Evolutionary conservation across 495 filamentous ascomycete species (phyloP).

Genomic region (Xeromyces bisporus): DNA sequence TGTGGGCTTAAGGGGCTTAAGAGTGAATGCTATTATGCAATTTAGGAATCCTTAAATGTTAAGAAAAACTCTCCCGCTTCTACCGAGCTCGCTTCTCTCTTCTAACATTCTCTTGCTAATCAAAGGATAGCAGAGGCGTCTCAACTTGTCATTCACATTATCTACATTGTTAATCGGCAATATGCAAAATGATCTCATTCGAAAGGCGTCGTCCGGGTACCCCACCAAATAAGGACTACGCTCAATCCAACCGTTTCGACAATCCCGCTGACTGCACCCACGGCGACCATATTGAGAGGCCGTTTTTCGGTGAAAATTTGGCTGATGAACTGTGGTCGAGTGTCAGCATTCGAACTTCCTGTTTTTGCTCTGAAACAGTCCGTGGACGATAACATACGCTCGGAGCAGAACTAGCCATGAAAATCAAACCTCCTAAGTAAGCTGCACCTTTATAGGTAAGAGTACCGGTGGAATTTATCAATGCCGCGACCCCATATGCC

Average conservation of each 20-base stretch:
- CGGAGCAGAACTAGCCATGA: constrained; percentile 78
- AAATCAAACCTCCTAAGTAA: constrained; percentile 80
- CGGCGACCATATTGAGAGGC: constrained; percentile 72
- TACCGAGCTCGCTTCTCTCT: too few relatives aligned
- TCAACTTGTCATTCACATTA: not conserved
- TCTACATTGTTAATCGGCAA: not conserved
- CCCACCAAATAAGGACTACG: constrained; percentile 93
- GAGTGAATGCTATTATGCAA: too few relatives aligned
- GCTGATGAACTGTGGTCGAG: constrained; percentile 52
- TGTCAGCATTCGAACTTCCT: not conserved
- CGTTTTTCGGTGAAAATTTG: constrained; percentile 84
- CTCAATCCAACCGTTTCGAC: constrained; percentile 88
- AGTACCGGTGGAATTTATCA: constrained; percentile 90
- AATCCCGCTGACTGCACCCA: constrained; percentile 63
- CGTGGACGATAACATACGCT: constrained; percentile 41
- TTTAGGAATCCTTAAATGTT: too few relatives aligned
- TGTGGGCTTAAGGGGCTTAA: too few relatives aligned
- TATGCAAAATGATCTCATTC: constrained; percentile 23
- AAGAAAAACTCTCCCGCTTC: too few relatives aligned
- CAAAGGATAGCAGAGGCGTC: not conserved
- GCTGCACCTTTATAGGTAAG: constrained; percentile 93
- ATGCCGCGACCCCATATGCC: constrained; percentile 83
- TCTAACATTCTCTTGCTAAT: too few relatives aligned
- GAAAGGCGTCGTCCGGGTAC: constrained; percentile 77
- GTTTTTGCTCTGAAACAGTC: not conserved